A percentile compares a stretch with the other conserved stretches of the same genome.
Conservation (phyloP, 768 basidiomycete genomes). For the Pisolithus tinctorius region DNA sequence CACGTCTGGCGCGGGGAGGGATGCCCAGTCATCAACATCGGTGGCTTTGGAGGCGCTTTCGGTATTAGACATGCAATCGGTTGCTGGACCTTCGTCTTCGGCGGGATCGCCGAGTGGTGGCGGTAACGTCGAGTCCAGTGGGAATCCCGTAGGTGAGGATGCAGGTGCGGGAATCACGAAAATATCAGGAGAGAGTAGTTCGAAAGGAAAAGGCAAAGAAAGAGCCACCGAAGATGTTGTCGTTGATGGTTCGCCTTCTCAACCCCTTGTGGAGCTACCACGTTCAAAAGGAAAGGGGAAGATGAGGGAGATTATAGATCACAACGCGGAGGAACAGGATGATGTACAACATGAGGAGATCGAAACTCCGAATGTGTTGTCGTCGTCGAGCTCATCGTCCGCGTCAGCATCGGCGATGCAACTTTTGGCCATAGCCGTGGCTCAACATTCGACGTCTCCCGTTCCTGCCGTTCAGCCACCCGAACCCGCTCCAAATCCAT, state of each 20-base stretch:
- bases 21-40: no score
- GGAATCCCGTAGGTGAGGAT: constrained; percentile 8
- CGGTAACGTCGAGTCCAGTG: constrained; percentile 1
- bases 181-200: constrained; percentile 3
- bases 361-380: constrained; percentile 7
- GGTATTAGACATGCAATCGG: no score
- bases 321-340: not conserved
- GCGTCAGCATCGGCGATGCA: constrained; percentile 3
- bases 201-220: constrained; percentile 20
- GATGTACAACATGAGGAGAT: constrained; percentile 3
- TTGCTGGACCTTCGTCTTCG: constrained; percentile 1
- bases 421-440: not conserved
- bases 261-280: constrained; percentile 1
- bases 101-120: not conserved
- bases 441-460: constrained; percentile 6
- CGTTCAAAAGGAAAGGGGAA: constrained; percentile 16
- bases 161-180: constrained; percentile 14
- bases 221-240: constrained; percentile 13
- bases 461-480: constrained; percentile 3
- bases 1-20: constrained; percentile 1
- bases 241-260: constrained; percentile 7
- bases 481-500: constrained; percentile 43
- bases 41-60: no score
- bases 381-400: constrained; percentile 2
- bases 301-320: constrained; percentile 8